Percentiles rank a stretch among this genome's conserved stretches.
phyloP scores from a whole-genome alignment of 148 eudicot genomes.

The Salicornia ramosissima region DNA sequence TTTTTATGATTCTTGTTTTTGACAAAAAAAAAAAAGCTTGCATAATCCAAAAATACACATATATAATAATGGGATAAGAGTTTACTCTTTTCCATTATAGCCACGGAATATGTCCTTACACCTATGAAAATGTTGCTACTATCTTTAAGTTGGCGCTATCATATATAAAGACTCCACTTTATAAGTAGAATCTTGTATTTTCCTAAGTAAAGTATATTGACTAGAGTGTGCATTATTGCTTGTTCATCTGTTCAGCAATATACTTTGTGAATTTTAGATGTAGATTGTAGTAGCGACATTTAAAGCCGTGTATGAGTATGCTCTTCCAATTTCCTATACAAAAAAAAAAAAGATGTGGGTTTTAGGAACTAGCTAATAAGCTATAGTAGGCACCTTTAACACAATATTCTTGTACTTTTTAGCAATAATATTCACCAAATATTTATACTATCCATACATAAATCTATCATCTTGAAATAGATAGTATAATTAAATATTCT shows the following conservation, averaged over 20 bases:
- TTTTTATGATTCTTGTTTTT: no score
- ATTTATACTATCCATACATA: no score
- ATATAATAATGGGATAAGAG: not conserved
- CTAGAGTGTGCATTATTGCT: slow-evolving; percentile 7
- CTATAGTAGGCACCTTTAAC: no score
- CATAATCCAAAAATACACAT: no score
- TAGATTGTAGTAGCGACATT: not conserved
- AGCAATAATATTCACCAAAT: no score
- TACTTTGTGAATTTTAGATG: not conserved
- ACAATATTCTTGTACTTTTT: no score
- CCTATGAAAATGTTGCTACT: not conserved
- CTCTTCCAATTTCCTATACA: not conserved
- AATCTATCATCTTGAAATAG: no score
- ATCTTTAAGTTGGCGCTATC: slow-evolving; percentile 9
- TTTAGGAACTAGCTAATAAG: not conserved
- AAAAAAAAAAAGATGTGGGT: not conserved
- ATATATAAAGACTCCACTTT: slow-evolving; percentile 16
- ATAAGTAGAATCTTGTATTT: slow-evolving; percentile 1
- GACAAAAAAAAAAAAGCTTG: no score
- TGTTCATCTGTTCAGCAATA: not conserved
- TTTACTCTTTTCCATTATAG: not conserved
- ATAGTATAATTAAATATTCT: no score
- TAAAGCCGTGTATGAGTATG: no score
- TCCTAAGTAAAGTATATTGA: slow-evolving; percentile 8
- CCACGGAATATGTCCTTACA: slow-evolving; percentile 9